Evolutionary conservation across 2,329 filamentous ascomycete genomes (phyloP).

Genomic region (Hypoxylon sp.): DNA sequence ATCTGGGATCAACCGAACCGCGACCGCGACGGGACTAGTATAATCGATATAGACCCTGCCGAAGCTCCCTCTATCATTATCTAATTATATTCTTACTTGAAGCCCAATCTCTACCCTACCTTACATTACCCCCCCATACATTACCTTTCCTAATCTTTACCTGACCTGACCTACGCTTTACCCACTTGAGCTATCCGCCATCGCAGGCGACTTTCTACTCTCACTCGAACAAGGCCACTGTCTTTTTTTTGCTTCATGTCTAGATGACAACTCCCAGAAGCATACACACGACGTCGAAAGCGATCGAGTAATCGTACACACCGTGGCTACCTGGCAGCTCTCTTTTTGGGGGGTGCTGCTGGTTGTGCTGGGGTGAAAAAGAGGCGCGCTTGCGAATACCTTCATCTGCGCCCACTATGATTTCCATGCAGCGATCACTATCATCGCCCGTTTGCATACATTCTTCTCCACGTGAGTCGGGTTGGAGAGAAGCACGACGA

Average conservation of each 20-base stretch:
- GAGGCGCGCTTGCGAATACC: conserved; percentile 47
- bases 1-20: conserved; percentile 43
- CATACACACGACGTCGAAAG: conserved; percentile 20
- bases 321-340: conserved; percentile 50
- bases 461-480: conserved; percentile 72
- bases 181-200: conserved; percentile 35
- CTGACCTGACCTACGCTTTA: conserved; percentile 32
- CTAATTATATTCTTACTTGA: conserved; percentile 46
- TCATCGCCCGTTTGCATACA: conserved; percentile 73
- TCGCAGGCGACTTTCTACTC: conserved; percentile 29
- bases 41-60: conserved; percentile 16
- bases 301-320: conserved; percentile 43
- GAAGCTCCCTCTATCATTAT: conserved; percentile 27
- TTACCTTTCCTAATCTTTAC: conserved; percentile 39
- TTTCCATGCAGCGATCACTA: conserved; percentile 73
- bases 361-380: conserved; percentile 57
- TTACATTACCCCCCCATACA: conserved; percentile 12
- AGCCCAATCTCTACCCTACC: conserved; percentile 46
- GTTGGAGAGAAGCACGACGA: conserved; percentile 27
- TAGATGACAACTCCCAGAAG: conserved; percentile 39
- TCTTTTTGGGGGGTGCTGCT: conserved; percentile 50
- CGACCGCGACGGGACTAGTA: conserved; percentile 40
- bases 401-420: conserved; percentile 68
- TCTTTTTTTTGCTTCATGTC: conserved; percentile 31
- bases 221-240: conserved; percentile 26